A percentile compares a stretch with the other conserved stretches of the same genome.
Conservation (phyloP, 176 grass and related monocot genomes). For the Hordeum marinum region DNA sequence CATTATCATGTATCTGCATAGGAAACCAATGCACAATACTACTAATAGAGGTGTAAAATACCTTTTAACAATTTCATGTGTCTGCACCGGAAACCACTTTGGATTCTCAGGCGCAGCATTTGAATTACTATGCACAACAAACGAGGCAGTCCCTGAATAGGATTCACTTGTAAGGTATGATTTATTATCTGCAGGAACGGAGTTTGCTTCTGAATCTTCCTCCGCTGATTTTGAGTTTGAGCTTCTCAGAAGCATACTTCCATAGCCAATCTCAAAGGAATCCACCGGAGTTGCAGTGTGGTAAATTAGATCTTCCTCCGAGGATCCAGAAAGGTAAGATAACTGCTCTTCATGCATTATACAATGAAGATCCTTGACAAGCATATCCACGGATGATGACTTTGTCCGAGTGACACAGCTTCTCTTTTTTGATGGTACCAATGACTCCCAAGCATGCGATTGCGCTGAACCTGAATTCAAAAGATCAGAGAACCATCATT, state of each 20-base stretch:
- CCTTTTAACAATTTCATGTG: constrained; percentile 41
- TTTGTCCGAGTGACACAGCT: constrained; percentile 49
- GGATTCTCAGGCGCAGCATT: constrained; percentile 17
- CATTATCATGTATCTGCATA: neutral
- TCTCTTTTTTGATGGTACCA: constrained; percentile 79
- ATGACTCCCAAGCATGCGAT: constrained; percentile 81
- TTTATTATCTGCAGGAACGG: constrained; percentile 69
- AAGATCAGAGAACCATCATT: constrained; percentile 17
- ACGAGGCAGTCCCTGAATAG: constrained; percentile 37
- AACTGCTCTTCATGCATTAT: constrained; percentile 72
- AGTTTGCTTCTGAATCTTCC: constrained; percentile 94
- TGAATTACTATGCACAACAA: constrained; percentile 39
- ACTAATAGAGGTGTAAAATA: constrained; percentile 18
- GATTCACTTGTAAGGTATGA: constrained; percentile 54
- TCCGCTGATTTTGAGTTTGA: constrained; percentile 66
- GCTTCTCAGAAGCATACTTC: constrained; percentile 72
- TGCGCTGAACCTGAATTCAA: constrained; percentile 69
- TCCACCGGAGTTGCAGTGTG: constrained; percentile 55
- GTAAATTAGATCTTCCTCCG: constrained; percentile 82
- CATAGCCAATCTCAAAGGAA: constrained; percentile 87
- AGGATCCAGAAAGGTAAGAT: constrained; percentile 52
- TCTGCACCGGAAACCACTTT: constrained; percentile 21
- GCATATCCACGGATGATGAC: constrained; percentile 66
- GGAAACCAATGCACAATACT: constrained; percentile 3
- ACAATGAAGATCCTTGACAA: constrained; percentile 80